Percentiles rank a stretch among this genome's conserved stretches.
Conservation (phyloP, 2,329 filamentous ascomycete species). For the Orbilia brochopaga region DNA sequence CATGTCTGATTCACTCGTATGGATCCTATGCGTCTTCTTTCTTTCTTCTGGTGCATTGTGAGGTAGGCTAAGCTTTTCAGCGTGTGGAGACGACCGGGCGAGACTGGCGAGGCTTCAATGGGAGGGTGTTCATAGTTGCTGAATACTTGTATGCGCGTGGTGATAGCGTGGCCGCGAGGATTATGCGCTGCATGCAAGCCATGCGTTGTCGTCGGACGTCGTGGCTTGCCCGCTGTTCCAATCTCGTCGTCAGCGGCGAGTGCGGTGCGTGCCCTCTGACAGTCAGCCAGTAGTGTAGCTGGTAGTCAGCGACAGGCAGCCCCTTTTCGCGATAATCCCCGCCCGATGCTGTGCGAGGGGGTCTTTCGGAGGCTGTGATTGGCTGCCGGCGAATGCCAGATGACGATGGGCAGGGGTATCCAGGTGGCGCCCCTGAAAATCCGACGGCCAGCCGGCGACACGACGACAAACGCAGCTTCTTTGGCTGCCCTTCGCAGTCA, state of each 20-base stretch:
- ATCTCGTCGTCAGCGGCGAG: too few relatives aligned
- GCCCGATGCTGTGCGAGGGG: neutral
- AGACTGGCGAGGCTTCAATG: neutral
- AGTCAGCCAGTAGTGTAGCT: too few relatives aligned
- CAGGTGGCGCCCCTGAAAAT: slow-evolving; percentile 43
- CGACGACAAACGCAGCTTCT: slow-evolving; percentile 11
- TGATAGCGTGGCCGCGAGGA: neutral
- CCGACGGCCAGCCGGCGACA: slow-evolving; percentile 6
- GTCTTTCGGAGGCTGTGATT: slow-evolving; percentile 15
- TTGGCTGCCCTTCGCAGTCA: neutral
- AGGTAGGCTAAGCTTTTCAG: slow-evolving; percentile 19
- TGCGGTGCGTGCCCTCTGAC: too few relatives aligned
- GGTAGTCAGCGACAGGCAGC: too few relatives aligned
- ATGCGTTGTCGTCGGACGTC: neutral
- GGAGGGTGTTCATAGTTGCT: neutral
- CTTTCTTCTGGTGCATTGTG: neutral
- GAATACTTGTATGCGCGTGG: neutral
- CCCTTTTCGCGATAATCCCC: slow-evolving; percentile 18
- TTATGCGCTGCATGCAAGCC: neutral
- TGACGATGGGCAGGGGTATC: slow-evolving; percentile 40
- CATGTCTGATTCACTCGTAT: neutral
- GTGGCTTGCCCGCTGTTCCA: too few relatives aligned
- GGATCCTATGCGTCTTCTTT: neutral
- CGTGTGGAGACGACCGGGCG: slow-evolving; percentile 16
- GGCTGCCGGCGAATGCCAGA: slow-evolving; percentile 19